Conservation (phyloP, 768 basidiomycete genomes). For the Collybia nuda region DNA sequence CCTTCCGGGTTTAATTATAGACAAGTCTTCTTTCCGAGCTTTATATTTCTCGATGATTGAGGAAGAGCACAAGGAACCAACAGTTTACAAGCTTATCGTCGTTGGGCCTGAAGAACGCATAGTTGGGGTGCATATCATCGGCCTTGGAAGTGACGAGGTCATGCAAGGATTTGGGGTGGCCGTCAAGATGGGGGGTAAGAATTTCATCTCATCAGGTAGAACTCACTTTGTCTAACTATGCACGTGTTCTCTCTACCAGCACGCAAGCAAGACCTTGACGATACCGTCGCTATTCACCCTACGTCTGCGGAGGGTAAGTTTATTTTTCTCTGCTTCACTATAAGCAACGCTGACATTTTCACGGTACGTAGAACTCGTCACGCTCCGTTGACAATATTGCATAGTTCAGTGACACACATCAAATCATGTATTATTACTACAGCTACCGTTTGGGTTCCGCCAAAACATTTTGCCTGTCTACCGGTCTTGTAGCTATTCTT, state of each 20-base stretch:
- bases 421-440: no score
- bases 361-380: conserved; percentile 48
- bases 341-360: conserved; percentile 12
- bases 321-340: not conserved
- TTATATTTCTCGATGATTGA: conserved; percentile 92
- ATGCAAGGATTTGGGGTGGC: conserved; percentile 98
- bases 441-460: no score
- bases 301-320: conserved; percentile 77
- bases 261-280: conserved; percentile 78
- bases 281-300: conserved; percentile 91
- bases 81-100: conserved; percentile 88
- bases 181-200: conserved; percentile 85
- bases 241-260: conserved; percentile 35
- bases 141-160: conserved; percentile 89
- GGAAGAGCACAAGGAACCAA: conserved; percentile 92
- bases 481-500: not conserved
- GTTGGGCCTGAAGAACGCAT: conserved; percentile 90
- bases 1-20: conserved; percentile 32
- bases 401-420: no score
- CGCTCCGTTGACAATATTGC: conserved; percentile 25
- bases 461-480: no score
- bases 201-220: not conserved
- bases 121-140: conserved; percentile 94
- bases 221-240: not conserved
- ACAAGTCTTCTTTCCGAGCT: conserved; percentile 77